Evolutionary conservation across 352 stramenopile species (phyloP).

Genomic region (Pythium dissimile): DNA sequence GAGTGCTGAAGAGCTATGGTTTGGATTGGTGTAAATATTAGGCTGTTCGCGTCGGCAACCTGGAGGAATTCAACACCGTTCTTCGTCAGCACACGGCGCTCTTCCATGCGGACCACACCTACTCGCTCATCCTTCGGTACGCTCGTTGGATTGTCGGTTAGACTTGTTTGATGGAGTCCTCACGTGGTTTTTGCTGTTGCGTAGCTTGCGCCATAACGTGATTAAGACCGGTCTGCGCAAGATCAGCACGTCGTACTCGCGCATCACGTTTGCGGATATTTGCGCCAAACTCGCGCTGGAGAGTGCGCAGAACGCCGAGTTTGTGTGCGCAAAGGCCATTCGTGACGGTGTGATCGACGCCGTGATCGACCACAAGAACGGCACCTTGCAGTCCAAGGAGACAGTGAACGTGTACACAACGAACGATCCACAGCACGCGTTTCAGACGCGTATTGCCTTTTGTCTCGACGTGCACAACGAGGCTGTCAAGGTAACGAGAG

Average conservation of each 20-base stretch:
- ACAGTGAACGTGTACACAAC: constrained; percentile 90
- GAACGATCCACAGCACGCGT: constrained; percentile 93
- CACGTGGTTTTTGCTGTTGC: background rate
- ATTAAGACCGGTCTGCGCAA: constrained; percentile 98
- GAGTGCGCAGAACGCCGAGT: constrained; percentile 92
- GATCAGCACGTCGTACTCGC: constrained; percentile 95
- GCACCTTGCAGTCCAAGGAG: constrained; percentile 91
- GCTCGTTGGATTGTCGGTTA: background rate
- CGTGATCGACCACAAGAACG: constrained; percentile 95
- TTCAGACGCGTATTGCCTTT: constrained; percentile 97
- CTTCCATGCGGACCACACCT: constrained; percentile 94
- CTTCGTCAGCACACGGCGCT: constrained; percentile 79
- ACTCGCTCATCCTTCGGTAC: constrained; percentile 94
- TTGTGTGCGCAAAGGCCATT: constrained; percentile 98
- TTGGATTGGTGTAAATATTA: too few species aligned
- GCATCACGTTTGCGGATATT: constrained; percentile 90
- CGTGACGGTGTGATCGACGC: constrained; percentile 98
- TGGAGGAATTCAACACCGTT: constrained; percentile 93
- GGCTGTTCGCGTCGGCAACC: constrained; percentile 94
- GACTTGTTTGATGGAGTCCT: background rate
- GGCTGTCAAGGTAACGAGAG: constrained; percentile 92
- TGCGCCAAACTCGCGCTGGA: constrained; percentile 93
- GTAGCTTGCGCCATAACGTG: constrained; percentile 95
- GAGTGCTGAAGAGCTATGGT: too few species aligned
- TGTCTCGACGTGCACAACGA: constrained; percentile 99